Base-by-base conservation (phyloP, 192 early-diverging fungal genomes). In the Rhizoclosmatium sp. region DNA sequence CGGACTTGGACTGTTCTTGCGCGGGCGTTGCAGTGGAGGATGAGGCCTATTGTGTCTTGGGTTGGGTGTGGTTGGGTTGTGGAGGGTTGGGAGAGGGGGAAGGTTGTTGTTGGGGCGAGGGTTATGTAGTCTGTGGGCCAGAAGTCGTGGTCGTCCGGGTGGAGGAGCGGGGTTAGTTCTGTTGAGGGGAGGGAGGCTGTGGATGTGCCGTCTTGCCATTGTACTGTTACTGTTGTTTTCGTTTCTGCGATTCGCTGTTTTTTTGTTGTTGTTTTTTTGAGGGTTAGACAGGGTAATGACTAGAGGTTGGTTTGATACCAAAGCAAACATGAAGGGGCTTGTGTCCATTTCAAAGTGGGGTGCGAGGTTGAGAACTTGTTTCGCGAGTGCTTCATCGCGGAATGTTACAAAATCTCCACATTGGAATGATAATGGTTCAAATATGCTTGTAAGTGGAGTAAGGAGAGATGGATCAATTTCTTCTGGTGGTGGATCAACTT, bases 91-190 rank as follows among this genome's bases (percentile, higher is more conserved):
- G 31, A 31, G 14, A 16, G 46, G 44, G 67, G 14, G 9, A 40
- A n/a, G 9, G 40, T 19, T 2, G 40, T 16, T 2, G 47, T 19
- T 16, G 4, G 40, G 4, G 44, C 21, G 16, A 75, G 72, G 4
- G 12, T 45, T 2, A 75, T 59, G 45, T 64, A 75, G 45, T 75
- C 72, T 9, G 72, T 45, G 7, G 72, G 72, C 72, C 72, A 75
- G 42, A 75, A 75, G n/a, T 75, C 72, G 39, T 62, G 39, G 9
- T 75, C 72, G 1, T 75, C 72, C n/a, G 60, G 72, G 12, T 64
- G 42, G 16, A 75, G 72, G 47, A 16, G 21, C 1, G 72, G 72
- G n/a, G 45, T 31, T 7, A 75, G 59, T 7, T 64, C 16, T 14
- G 45, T 62, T 2, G 72, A 59, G 4, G 72, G 44, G 14, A 75